phyloP scores from a whole-genome alignment of 371 early-diverging fungal species.

The Circinella minor region DNA sequence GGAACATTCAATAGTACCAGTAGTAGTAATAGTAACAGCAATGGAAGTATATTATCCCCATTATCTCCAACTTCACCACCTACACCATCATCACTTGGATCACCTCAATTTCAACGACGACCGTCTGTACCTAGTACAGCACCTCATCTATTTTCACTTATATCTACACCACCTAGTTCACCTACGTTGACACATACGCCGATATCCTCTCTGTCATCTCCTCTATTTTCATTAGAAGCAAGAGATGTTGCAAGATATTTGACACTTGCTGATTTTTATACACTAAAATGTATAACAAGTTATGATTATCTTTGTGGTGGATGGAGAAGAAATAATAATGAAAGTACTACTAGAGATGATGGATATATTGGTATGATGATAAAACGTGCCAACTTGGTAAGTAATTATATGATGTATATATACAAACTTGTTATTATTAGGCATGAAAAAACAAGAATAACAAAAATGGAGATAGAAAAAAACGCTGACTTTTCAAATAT shows the following conservation, averaged over 20 bases:
- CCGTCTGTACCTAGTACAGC: conserved; percentile 28
- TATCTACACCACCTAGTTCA: conserved; percentile 42
- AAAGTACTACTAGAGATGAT: background rate
- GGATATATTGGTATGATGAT: conserved; percentile 42
- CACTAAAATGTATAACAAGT: conserved; percentile 43
- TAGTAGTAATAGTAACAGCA: background rate
- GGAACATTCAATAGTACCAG: background rate
- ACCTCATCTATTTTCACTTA: conserved; percentile 30
- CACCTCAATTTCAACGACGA: conserved; percentile 18
- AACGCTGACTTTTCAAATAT: background rate
- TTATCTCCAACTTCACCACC: conserved; percentile 10
- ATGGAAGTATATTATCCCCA: background rate
- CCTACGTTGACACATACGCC: conserved; percentile 13
- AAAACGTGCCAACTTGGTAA: conserved; percentile 43
- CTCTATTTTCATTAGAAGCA: conserved; percentile 22
- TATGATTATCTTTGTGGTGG: conserved; percentile 40
- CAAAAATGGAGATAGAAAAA: background rate
- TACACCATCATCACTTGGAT: conserved; percentile 17
- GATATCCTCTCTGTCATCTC: background rate
- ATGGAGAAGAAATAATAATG: conserved; percentile 20
- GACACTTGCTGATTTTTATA: conserved; percentile 48
- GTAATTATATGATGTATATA: background rate
- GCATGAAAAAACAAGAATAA: background rate
- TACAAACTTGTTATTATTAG: background rate
- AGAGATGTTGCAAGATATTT: conserved; percentile 42